A percentile compares a stretch with the other conserved stretches of the same genome.
phyloP scores from a whole-genome alignment of 2,329 filamentous ascomycete species.

The Aspergillus chevalieri region DNA sequence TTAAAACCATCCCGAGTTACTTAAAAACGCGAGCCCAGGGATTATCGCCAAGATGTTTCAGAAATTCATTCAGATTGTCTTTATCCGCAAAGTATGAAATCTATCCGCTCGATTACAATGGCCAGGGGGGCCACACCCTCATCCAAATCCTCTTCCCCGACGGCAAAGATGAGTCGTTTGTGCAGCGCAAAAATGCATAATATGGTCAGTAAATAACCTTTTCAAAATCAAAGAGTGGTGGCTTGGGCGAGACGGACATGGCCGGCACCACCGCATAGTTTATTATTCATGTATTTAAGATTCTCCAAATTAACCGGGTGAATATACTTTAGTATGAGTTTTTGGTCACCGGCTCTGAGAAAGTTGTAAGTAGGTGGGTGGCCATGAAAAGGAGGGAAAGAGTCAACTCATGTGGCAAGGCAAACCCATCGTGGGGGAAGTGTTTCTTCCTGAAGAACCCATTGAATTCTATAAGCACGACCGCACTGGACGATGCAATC shows the following conservation, averaged over 20 bases:
- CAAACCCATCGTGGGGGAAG: too few species aligned
- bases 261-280: neutral
- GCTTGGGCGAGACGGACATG: neutral
- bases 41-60: constrained; percentile 39
- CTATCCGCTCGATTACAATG: constrained; percentile 41
- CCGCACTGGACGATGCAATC: too few species aligned
- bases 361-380: neutral
- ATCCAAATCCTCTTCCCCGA: constrained; percentile 29
- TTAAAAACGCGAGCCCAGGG: constrained; percentile 36
- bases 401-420: too few species aligned
- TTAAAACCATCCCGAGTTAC: constrained; percentile 37
- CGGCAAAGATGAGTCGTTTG: constrained; percentile 37
- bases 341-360: neutral
- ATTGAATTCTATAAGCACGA: too few species aligned
- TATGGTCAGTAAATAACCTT: constrained; percentile 5
- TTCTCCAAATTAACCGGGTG: neutral
- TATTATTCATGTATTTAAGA: neutral
- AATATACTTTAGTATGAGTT: neutral
- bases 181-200: constrained; percentile 44
- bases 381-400: neutral
- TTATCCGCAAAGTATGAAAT: constrained; percentile 45
- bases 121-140: constrained; percentile 30
- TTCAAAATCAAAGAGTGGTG: neutral
- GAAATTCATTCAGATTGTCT: constrained; percentile 35
- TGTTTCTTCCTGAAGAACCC: too few species aligned